Base-by-base conservation (phyloP, 2,329 filamentous ascomycete species). In the Basipetospora chlamydospora region DNA sequence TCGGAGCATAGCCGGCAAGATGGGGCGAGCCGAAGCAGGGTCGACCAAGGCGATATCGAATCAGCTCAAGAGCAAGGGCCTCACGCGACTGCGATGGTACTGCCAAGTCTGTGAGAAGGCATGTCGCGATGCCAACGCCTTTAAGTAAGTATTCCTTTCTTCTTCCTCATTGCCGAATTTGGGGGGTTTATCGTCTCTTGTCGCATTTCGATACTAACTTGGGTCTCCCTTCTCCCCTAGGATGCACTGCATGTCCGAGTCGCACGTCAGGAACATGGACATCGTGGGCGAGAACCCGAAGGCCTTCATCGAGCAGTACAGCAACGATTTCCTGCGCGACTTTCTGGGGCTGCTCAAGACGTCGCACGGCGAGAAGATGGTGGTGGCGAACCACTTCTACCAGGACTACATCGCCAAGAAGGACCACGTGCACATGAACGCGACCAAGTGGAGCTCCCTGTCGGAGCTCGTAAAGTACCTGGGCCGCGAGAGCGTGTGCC, bases 361-460 rank as follows among this genome's bases (percentile, higher is more conserved):
- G 0, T 73, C 78, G 0, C 90, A 98, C 49, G 85, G 86, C 43
- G 86, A 94, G 58, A 98, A 98, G 57, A 72, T 76, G 48, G 77
- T 96, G 2, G 72, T 87, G 23, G 73, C 87, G 35, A 98, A 98
- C 51, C 77, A 83, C 42, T 96, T 96, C 55, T 98, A 98, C 58
- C 85, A 96, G 54, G 79, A 87, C 51, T 90, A 93, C 49, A 95
- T 96, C 46, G 69, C 75, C 12, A 80, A 88, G 46, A 86, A 87
- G 55, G 70, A 85, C 49, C 88, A 96, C 53, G 64, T 90, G 7
- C 90, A 96, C 53, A 86, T 96, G 81, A 95, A 95, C 56, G 68
- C 85, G 6, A 96, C 90, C 0, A 79, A 80, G 49, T 96, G 86
- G 86, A 73, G 78, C 4, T 83, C 74, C 37, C 60, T 98, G 47